A percentile compares a stretch with the other conserved stretches of the same genome.
Evolutionary conservation across 169 alveolate genomes (phyloP).

Genomic region (Eimeria necatrix): DNA sequence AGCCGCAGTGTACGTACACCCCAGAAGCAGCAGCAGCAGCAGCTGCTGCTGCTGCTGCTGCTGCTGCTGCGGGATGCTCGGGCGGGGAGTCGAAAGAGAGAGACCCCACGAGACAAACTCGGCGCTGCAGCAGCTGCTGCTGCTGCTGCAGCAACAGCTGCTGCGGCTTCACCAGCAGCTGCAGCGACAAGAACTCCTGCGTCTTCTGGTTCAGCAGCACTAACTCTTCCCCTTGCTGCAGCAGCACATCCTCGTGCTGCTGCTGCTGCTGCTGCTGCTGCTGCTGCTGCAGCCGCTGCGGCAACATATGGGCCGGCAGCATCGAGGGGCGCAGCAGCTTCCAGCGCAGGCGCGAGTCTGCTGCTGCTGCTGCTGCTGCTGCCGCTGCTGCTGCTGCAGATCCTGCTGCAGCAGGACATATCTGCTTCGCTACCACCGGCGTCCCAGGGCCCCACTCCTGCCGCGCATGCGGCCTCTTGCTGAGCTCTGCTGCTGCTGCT

Average conservation of each 20-base stretch:
- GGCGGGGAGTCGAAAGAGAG: conserved; percentile 31
- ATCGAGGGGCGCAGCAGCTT: conserved; percentile 27
- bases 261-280: conserved; percentile 15
- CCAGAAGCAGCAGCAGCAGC: conserved; percentile 33
- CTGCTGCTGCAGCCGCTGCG: conserved; percentile 43
- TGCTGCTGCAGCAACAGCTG: not conserved
- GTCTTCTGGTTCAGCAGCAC: conserved; percentile 1
- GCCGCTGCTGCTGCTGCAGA: conserved; percentile 49
- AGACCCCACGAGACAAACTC: not conserved
- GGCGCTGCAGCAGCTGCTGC: conserved; percentile 32
- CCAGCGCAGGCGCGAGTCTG: conserved; percentile 25
- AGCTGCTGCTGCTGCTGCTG: conserved; percentile 39
- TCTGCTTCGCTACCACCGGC: conserved; percentile 5
- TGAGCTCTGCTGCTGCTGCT: not conserved
- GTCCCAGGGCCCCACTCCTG: conserved; percentile 39
- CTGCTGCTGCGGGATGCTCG: too few species aligned
- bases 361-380: conserved; percentile 5
- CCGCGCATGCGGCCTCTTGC: not conserved
- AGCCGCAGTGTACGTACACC: conserved; percentile 58
- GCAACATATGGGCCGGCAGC: conserved; percentile 24
- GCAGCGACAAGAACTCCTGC: conserved; percentile 8
- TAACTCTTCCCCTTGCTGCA: conserved; percentile 22
- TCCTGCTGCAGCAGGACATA: conserved; percentile 20
- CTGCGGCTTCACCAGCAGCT: conserved; percentile 33
- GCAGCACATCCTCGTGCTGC: conserved; percentile 1